A percentile compares a stretch with the other conserved stretches of the same genome.
phyloP scores from a whole-genome alignment of 2,329 filamentous ascomycete genomes.

The Paecilomyces dactylethromorphus region DNA sequence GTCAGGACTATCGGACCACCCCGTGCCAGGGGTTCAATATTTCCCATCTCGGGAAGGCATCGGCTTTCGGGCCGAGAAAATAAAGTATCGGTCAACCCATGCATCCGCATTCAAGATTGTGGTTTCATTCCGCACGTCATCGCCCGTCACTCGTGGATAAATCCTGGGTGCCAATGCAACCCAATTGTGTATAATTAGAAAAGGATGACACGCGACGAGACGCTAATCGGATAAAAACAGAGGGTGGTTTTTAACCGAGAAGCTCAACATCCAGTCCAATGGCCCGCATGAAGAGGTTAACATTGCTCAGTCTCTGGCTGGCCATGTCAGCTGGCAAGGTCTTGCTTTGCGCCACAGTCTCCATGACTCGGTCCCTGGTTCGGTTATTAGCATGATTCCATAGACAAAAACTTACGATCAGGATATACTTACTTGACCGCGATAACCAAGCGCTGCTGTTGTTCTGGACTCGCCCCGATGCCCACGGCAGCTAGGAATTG shows the following conservation, averaged over 20 bases:
- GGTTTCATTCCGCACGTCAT: background rate
- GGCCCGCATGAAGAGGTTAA: slow-evolving; percentile 97
- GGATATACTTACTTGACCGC: slow-evolving; percentile 66
- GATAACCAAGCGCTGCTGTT: slow-evolving; percentile 89
- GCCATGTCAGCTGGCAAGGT: slow-evolving; percentile 83
- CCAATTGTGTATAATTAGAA: background rate
- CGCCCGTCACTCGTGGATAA: background rate
- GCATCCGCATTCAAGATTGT: background rate
- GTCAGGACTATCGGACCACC: background rate
- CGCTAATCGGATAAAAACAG: background rate
- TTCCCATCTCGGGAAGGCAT: background rate
- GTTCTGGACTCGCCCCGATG: slow-evolving; percentile 85
- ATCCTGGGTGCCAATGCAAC: background rate
- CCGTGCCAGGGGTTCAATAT: background rate
- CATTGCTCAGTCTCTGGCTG: slow-evolving; percentile 75
- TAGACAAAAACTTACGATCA: background rate
- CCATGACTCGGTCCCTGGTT: slow-evolving; percentile 77
- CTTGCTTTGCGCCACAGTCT: slow-evolving; percentile 84
- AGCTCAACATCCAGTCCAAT: slow-evolving; percentile 95
- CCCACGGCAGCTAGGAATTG: slow-evolving; percentile 94
- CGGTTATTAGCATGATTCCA: slow-evolving; percentile 9
- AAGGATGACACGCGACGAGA: background rate
- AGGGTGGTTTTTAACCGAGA: slow-evolving; percentile 43
- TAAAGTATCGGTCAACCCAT: background rate
- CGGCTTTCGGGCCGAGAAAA: background rate